Evolutionary conservation across 768 basidiomycete genomes (phyloP).

Genomic region (Neoboletus brunneissimus): DNA sequence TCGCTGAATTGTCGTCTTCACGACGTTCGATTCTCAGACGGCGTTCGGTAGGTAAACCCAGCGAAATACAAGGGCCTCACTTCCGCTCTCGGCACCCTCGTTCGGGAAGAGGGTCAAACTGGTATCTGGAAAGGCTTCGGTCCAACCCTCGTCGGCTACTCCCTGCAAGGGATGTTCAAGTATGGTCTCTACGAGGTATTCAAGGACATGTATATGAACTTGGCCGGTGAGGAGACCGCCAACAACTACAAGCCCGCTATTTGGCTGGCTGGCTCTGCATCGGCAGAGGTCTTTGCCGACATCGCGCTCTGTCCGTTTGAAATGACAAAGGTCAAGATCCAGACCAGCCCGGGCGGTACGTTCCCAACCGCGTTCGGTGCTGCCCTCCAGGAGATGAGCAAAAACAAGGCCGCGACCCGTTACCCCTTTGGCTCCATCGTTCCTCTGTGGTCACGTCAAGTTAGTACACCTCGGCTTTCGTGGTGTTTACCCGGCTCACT

Average conservation of each 20-base stretch:
- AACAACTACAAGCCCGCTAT: conserved; percentile 83
- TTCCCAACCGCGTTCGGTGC: conserved; percentile 75
- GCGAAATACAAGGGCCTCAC: conserved; percentile 67
- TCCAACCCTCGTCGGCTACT: conserved; percentile 90
- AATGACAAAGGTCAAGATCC: conserved; percentile 90
- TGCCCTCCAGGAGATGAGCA: conserved; percentile 68
- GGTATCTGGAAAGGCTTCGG: conserved; percentile 95
- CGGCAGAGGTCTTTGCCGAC: conserved; percentile 93
- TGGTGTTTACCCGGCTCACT: not conserved
- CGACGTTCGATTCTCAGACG: no score
- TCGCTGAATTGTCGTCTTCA: not conserved
- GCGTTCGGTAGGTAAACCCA: conserved; percentile 59
- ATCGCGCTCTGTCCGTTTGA: conserved; percentile 93
- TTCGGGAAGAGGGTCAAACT: conserved; percentile 75
- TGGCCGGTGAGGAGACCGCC: conserved; percentile 78
- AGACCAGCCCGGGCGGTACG: conserved; percentile 69
- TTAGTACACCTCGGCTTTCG: conserved; percentile 28
- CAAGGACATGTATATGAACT: conserved; percentile 90
- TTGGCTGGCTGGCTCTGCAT: conserved; percentile 92
- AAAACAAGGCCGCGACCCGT: conserved; percentile 64
- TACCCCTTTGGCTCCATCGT: conserved; percentile 83
- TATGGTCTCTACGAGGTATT: conserved; percentile 97
- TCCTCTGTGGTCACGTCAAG: conserved; percentile 86
- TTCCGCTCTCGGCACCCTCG: conserved; percentile 57
- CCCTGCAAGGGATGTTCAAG: conserved; percentile 96